phyloP scores from a whole-genome alignment of 768 basidiomycete genomes.

The Butyriboletus loyo region DNA sequence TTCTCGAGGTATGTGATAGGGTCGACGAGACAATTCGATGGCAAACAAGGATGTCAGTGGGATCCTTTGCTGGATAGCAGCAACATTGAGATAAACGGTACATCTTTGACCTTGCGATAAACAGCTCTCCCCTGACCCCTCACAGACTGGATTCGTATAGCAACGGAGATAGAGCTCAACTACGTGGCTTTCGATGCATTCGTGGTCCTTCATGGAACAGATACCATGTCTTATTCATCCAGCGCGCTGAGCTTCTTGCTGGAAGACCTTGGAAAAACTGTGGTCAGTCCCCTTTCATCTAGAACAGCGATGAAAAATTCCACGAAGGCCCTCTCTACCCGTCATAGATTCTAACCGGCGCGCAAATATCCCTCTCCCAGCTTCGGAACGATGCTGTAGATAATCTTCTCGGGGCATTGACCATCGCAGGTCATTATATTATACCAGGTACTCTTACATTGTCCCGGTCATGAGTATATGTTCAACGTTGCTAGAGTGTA shows the following conservation, averaged over 20 bases:
- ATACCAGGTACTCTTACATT: slow-evolving; percentile 66
- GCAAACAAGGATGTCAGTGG: slow-evolving; percentile 52
- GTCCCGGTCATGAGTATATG: neutral
- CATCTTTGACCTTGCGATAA: neutral
- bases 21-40: neutral
- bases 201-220: slow-evolving; percentile 86
- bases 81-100: slow-evolving; percentile 81
- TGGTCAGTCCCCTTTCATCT: slow-evolving; percentile 45
- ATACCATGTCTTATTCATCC: slow-evolving; percentile 88
- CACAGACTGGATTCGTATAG: slow-evolving; percentile 86
- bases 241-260: slow-evolving; percentile 89
- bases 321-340: neutral
- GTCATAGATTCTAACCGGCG: slow-evolving; percentile 80
- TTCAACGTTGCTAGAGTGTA: slow-evolving; percentile 55
- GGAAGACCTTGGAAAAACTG: slow-evolving; percentile 90
- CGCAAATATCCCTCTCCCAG: slow-evolving; percentile 90
- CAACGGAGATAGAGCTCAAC: slow-evolving; percentile 90
- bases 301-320: neutral
- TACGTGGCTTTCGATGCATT: slow-evolving; percentile 86
- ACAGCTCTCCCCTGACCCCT: slow-evolving; percentile 7
- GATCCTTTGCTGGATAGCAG: slow-evolving; percentile 84
- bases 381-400: slow-evolving; percentile 93
- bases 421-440: slow-evolving; percentile 86
- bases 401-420: slow-evolving; percentile 85
- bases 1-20: slow-evolving; percentile 62